Evolutionary conservation across 768 basidiomycete genomes (phyloP).

Genomic region (Gloeopeniophorella convolvens): DNA sequence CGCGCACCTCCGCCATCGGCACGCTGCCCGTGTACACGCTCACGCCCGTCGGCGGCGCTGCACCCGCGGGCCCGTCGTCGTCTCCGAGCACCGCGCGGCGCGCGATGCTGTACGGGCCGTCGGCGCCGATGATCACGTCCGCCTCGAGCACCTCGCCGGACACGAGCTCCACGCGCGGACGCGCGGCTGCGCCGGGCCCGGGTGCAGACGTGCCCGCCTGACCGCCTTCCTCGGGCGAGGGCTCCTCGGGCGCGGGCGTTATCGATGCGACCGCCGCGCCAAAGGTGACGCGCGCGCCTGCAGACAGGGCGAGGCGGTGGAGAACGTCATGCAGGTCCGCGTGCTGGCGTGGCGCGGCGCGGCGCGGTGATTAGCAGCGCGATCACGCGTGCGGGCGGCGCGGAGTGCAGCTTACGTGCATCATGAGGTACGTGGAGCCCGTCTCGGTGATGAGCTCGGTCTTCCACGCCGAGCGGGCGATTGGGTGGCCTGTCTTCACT

Average conservation of each 20-base stretch:
- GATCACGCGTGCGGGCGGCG: neutral
- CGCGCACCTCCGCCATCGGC: conserved; percentile 13
- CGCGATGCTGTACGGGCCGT: conserved; percentile 23
- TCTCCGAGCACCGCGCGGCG: conserved; percentile 27
- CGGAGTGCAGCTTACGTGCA: conserved; percentile 14
- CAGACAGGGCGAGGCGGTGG: conserved; percentile 12
- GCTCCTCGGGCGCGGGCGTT: conserved; percentile 5
- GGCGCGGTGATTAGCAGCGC: neutral
- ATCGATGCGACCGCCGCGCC: conserved; percentile 13
- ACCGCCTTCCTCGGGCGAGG: neutral
- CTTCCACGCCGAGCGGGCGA: conserved; percentile 15
- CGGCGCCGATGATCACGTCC: conserved; percentile 26
- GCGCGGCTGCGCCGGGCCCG: conserved; percentile 5
- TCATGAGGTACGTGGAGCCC: conserved; percentile 15
- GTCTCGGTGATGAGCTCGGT: conserved; percentile 15
- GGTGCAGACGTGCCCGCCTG: conserved; percentile 5
- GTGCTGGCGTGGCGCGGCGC: conserved; percentile 3
- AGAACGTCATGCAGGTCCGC: conserved; percentile 16
- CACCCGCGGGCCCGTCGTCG: conserved; percentile 24
- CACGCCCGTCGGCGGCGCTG: conserved; percentile 21
- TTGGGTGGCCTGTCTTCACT: conserved; percentile 17
- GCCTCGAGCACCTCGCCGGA: conserved; percentile 23
- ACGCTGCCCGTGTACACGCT: conserved; percentile 21
- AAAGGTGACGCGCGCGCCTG: conserved; percentile 15
- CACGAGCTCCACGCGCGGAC: conserved; percentile 20